Evolutionary conservation across 495 filamentous ascomycete species (phyloP).

Genomic region (Annulohypoxylon stygium): DNA sequence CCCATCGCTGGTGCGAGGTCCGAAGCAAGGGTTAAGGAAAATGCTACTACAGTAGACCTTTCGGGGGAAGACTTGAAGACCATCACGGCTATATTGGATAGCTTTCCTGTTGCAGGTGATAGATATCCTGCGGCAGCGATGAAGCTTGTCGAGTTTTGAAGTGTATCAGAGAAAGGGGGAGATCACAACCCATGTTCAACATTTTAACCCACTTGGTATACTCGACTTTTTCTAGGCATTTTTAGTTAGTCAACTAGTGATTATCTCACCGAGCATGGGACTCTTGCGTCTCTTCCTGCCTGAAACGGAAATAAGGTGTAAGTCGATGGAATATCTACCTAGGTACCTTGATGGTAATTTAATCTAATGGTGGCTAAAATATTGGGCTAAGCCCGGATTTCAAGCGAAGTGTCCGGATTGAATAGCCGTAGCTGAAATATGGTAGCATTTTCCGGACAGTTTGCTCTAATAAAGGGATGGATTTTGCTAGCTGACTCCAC

Average conservation of each 20-base stretch:
- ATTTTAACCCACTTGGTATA: neutral
- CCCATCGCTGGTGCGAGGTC: slow-evolving; percentile 75
- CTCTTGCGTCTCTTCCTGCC: neutral
- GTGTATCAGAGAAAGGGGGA: neutral
- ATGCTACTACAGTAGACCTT: neutral
- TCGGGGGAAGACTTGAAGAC: neutral
- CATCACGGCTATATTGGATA: neutral
- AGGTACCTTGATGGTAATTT: slow-evolving; percentile 3
- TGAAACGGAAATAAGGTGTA: neutral
- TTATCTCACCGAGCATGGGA: neutral
- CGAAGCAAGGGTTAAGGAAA: neutral
- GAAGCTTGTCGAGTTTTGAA: neutral
- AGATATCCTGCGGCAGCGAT: neutral
- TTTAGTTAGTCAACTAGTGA: neutral
- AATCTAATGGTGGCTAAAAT: slow-evolving; percentile 25
- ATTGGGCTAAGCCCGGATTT: slow-evolving; percentile 25
- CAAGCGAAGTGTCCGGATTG: slow-evolving; percentile 4
- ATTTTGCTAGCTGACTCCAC: slow-evolving; percentile 26
- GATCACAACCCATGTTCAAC: neutral
- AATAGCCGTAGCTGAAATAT: neutral
- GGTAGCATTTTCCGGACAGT: slow-evolving; percentile 13
- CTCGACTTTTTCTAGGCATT: neutral
- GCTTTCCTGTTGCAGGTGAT: neutral
- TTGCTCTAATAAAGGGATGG: slow-evolving; percentile 2
- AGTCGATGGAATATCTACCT: neutral